Conservation (phyloP, 2,329 filamentous ascomycete species). For the Botrytis fragariae region DNA sequence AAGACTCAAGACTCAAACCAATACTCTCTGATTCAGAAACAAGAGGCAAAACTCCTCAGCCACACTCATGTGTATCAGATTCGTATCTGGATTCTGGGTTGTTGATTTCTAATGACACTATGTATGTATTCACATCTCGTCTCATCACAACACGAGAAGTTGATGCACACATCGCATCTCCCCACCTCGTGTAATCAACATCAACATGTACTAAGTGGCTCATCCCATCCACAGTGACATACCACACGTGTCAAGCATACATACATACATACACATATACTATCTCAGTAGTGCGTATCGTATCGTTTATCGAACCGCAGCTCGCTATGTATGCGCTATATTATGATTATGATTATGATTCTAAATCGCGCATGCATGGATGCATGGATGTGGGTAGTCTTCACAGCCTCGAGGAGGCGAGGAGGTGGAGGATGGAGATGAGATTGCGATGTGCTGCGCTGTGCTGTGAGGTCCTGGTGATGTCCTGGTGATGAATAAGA, state of each 20-base stretch:
- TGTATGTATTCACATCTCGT: neutral
- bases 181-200: neutral
- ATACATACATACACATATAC: neutral
- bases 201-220: neutral
- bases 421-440: neutral
- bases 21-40: neutral
- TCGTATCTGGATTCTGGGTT: neutral
- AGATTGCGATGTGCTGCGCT: neutral
- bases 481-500: neutral
- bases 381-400: neutral
- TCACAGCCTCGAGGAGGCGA: neutral
- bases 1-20: neutral
- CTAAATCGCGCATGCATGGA: neutral
- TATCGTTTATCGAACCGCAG: neutral
- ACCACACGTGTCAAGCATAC: neutral
- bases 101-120: neutral
- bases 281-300: neutral
- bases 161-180: neutral
- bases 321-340: neutral
- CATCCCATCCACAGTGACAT: neutral
- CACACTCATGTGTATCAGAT: neutral
- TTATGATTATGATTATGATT: neutral
- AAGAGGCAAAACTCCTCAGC: neutral
- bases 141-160: neutral
- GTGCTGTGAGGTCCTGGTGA: neutral